These are phyloP conservation scores for Penicillium sp. DNA, from an alignment of 2,329 filamentous ascomycete genomes.

Conservation along the genomic window DNA sequence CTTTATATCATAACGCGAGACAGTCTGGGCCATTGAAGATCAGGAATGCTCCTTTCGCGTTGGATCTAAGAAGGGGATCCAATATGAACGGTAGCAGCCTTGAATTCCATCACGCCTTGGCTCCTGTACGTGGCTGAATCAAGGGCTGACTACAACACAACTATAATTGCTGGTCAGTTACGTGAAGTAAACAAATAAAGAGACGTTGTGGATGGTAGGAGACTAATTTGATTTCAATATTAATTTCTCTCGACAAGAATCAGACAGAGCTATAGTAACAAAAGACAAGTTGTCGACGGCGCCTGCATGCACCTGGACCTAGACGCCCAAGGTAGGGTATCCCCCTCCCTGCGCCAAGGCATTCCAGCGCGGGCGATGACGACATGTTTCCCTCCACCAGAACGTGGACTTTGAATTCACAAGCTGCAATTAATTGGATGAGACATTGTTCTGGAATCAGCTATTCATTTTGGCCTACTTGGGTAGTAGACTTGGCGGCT, in stretches of 20 bases:
- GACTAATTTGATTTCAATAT: too few relatives aligned
- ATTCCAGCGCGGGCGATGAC: not conserved
- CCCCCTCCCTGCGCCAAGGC: not conserved
- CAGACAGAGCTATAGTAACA: too few relatives aligned
- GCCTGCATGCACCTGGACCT: too few relatives aligned
- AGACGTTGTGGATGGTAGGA: too few relatives aligned
- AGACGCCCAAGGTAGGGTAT: not conserved
- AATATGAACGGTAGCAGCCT: conserved; percentile 19
- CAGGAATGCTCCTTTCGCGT: conserved; percentile 21
- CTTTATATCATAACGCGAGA: conserved; percentile 12
- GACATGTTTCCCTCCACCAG: not conserved
- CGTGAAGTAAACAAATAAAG: too few relatives aligned
- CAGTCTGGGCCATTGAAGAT: conserved; percentile 10
- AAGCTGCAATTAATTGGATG: too few relatives aligned
- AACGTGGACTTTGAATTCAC: not conserved
- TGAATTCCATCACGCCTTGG: conserved; percentile 15
- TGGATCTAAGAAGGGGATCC: conserved; percentile 11
- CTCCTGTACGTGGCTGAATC: not conserved
- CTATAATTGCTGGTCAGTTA: not conserved
- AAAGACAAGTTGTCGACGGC: too few relatives aligned
- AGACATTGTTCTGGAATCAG: too few relatives aligned
- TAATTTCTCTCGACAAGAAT: not conserved
- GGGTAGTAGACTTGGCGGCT: too few relatives aligned
- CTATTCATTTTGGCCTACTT: too few relatives aligned
- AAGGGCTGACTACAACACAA: not conserved